A percentile compares a stretch with the other conserved stretches of the same genome.
Conservation (phyloP, 2,329 filamentous ascomycete genomes). For the Calonectria leucothoes region DNA sequence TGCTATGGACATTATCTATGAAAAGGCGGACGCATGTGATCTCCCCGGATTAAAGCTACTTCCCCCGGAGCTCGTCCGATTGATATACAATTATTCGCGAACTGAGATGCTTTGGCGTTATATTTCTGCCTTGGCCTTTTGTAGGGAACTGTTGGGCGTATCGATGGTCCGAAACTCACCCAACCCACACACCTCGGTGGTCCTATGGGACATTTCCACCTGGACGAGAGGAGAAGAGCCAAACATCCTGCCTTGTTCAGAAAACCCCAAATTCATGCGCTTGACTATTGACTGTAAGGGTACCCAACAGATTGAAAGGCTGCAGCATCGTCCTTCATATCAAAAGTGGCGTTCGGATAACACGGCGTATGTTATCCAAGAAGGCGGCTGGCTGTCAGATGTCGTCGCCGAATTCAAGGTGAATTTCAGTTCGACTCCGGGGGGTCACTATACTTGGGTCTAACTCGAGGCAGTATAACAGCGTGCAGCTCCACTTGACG, state of each 20-base stretch:
- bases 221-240: neutral
- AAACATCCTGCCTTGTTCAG: neutral
- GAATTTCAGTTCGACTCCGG: neutral
- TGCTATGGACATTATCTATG: neutral
- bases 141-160: neutral
- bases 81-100: neutral
- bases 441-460: neutral
- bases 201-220: neutral
- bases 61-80: neutral
- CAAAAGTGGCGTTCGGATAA: neutral
- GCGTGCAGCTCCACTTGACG: neutral
- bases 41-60: neutral
- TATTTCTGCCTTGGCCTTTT: neutral
- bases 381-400: neutral
- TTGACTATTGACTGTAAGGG: slow-evolving; percentile 12
- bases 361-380: neutral
- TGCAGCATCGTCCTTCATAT: neutral
- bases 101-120: neutral
- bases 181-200: neutral
- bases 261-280: neutral
- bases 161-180: too few relatives aligned
- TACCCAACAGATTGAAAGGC: slow-evolving; percentile 5
- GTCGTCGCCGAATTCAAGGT: neutral
- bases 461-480: neutral
- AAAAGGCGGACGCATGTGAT: neutral